phyloP scores from a whole-genome alignment of 257 asterid species.

The Solanum bulbocastanum region DNA sequence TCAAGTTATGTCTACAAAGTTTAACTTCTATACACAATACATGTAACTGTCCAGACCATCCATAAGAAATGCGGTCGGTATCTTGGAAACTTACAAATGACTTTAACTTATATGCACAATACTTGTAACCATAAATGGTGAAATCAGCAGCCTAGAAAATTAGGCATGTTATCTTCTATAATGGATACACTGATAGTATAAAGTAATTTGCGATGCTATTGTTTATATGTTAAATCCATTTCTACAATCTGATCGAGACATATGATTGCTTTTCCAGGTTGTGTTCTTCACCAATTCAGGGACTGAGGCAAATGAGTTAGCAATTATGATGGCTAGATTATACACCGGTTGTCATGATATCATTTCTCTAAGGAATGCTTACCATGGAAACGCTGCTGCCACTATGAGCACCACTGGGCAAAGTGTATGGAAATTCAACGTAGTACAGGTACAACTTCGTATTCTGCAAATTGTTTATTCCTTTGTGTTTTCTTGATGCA shows the following conservation, averaged over 20 bases:
- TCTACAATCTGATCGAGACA: not conserved
- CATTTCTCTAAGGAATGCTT: constrained; percentile 72
- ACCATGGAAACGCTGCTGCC: constrained; percentile 88
- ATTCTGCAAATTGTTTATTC: not conserved
- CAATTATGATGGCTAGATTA: constrained; percentile 72
- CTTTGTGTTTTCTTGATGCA: not conserved
- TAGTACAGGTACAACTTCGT: constrained; percentile 53
- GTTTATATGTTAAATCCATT: not conserved
- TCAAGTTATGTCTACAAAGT: not conserved
- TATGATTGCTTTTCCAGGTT: constrained; percentile 29
- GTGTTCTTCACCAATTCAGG: constrained; percentile 94
- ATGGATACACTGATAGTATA: not conserved
- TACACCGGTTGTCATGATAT: constrained; percentile 69
- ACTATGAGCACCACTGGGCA: constrained; percentile 92
- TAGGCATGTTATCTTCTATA: not conserved
- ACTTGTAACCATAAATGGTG: not conserved
- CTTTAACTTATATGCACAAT: not conserved
- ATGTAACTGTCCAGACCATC: not conserved
- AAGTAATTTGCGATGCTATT: not conserved
- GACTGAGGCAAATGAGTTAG: constrained; percentile 93
- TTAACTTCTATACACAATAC: not conserved
- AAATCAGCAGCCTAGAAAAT: not conserved
- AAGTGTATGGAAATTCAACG: constrained; percentile 74
- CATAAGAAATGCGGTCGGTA: not conserved
- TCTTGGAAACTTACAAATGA: not conserved